These are phyloP conservation scores for Linum lewisii DNA, from an alignment of 345 rosid genomes.

Conservation along the genomic window DNA sequence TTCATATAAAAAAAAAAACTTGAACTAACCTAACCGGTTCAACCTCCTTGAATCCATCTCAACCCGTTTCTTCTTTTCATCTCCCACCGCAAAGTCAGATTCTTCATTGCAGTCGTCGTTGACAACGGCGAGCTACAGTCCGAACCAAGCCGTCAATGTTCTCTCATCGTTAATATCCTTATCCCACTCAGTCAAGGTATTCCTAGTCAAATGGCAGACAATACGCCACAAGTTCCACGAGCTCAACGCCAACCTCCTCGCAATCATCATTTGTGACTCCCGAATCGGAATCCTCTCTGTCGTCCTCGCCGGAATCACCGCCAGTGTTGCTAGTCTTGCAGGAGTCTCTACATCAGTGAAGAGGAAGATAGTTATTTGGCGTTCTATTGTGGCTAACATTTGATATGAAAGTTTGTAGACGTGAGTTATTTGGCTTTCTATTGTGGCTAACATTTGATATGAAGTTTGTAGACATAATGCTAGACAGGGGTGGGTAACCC, in stretches of 20 bases:
- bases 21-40: too few relatives aligned
- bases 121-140: constrained; percentile 14
- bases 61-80: constrained; percentile 12
- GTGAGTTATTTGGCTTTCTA: too few relatives aligned
- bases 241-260: constrained; percentile 45
- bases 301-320: constrained; percentile 35
- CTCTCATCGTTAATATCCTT: constrained; percentile 54
- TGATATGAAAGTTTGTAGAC: too few relatives aligned
- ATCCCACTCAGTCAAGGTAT: constrained; percentile 58
- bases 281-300: constrained; percentile 31
- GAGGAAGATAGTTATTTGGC: too few relatives aligned
- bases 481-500: too few relatives aligned
- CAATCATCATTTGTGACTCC: constrained; percentile 47
- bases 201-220: constrained; percentile 71
- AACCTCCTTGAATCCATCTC: too few relatives aligned
- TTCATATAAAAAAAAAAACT: too few relatives aligned
- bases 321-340: too few relatives aligned
- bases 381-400: too few relatives aligned
- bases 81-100: not conserved
- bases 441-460: too few relatives aligned
- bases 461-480: too few relatives aligned
- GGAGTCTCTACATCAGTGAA: too few relatives aligned
- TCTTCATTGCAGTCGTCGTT: constrained; percentile 16
- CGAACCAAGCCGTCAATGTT: constrained; percentile 39
- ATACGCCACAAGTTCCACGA: constrained; percentile 66